Percentiles rank a stretch among this genome's conserved stretches.
These are phyloP conservation scores for Metschnikowia hibisci DNA, from an alignment of 805 yeast species.

Conservation along the genomic window DNA sequence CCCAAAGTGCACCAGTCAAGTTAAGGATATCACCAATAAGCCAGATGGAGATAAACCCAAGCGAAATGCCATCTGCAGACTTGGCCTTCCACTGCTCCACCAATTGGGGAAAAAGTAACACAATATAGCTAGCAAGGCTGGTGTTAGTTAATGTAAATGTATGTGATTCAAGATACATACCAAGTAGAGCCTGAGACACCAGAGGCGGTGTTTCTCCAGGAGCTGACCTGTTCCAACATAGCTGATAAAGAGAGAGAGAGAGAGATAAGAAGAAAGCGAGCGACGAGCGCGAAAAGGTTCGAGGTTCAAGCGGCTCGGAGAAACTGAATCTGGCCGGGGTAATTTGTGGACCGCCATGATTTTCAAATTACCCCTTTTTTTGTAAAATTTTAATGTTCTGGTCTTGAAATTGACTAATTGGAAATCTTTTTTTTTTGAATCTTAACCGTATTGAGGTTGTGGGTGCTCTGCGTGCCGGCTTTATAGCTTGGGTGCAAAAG, in stretches of 20 bases:
- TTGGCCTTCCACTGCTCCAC: conserved; percentile 77
- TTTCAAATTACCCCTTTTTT: no score
- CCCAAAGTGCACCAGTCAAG: conserved; percentile 67
- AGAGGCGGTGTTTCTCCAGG: conserved; percentile 43
- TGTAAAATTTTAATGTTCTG: no score
- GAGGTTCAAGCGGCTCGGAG: no score
- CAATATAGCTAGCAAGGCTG: conserved; percentile 75
- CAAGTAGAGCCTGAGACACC: conserved; percentile 68
- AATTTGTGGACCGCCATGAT: no score
- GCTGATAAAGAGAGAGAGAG: conserved; percentile 2
- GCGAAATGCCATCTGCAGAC: conserved; percentile 72
- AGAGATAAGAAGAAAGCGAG: conserved; percentile 3
- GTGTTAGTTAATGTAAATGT: conserved; percentile 5
- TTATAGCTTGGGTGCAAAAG: no score
- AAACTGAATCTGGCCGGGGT: no score
- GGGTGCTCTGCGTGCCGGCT: no score
- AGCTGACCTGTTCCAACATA: conserved; percentile 9
- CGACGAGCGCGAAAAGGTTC: conserved; percentile 5
- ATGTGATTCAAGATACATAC: conserved; percentile 21
- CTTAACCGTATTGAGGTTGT: no score
- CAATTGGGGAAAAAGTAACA: conserved; percentile 69
- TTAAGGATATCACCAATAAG: conserved; percentile 68
- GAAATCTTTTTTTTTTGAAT: no score
- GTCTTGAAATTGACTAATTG: no score
- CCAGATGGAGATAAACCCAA: conserved; percentile 67